Evolutionary conservation across 129 eudicot species (phyloP), one percentile per base, ranked within the genome.

Genomic region (Tanacetum coccineum): DNA sequence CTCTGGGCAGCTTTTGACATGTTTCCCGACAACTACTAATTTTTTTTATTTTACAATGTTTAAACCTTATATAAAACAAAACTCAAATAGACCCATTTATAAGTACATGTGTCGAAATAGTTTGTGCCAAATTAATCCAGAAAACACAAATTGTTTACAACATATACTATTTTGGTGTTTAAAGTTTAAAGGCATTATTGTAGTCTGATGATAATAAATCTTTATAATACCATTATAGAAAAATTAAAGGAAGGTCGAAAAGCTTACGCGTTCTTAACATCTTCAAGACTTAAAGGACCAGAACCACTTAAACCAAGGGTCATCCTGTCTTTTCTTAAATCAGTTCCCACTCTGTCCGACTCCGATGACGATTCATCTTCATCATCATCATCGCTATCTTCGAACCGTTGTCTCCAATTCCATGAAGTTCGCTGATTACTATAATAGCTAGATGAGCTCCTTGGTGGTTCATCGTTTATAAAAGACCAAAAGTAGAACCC

Each of bases 241-340:
- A 55, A 47, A 32, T 67, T 3, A 10, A 20, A 52, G 19, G 19
- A 63, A 65, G 17, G 4, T 51, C 12, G 1, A 72, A 42, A 60
- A 70, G 72, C 91, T 78, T 79, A 88, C 98, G 96, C 98, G 50
- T 61, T 80, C 76, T 92, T 92, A 57, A 92, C 89, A 70, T 84
- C 98, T 25, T 88, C 92, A 56, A 89, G 81, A 45, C 74, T 82
- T 66, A 93, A 52, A 66, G 99, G 95, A 40, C 99, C 99, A n/a
- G 89, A 80, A 63, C 84, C 71, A 77, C 78, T 86, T 84, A 93
- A 72, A 36, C 99, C 99, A 51, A 93, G 85, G 64, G 96, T 74
- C 26, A 74, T 70, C 45, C 96, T 82, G 45, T 93, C 87, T 46
- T 84, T 78, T 13, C 75, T 81, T 70, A 73, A 72, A 69, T 67